Base-by-base conservation (phyloP, 1,139 yeast species). In the Meyerozyma carpophila region DNA sequence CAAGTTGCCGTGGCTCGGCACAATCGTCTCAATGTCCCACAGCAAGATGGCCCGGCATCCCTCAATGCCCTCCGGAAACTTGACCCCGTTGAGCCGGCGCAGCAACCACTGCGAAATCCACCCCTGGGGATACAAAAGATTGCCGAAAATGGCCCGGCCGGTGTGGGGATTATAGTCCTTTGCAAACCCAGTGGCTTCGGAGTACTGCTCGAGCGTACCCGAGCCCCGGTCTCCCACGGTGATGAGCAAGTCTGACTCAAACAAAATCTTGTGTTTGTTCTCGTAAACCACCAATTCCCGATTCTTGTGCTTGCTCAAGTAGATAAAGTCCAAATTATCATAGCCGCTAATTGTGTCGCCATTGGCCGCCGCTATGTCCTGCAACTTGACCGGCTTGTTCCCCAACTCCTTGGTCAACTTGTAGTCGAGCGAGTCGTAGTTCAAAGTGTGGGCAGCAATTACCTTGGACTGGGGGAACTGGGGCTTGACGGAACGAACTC, bases 1-100 rank as follows among this genome's bases (percentile, higher is more conserved):
- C 14, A 78, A 66, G 45, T 75, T 75, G 7, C 88, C 88, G 54
- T 82, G 88, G 50, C 83, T 77, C 55, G 75, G 67, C 28, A 82
- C 73, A 44, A 81, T 65, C 16, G 66, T 63, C 20, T 74, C 69
- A 48, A 80, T 75, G 40, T 75, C 73, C 80, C 79, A 75, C 11
- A 51, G 44, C 42, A 60, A 50, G 40, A 79, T 62, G 4, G 63
- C 61, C 41, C 62, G 52, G 43, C 76, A 47, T 0, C 70, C 79
- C 3, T 44, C 47, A 13, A 45, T 40, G 8, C 47, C 46, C 29
- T 46, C 46, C 26, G 40, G 29, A 24, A 32, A 38, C 32, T 37
- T 49, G 36, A 48, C 27, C 42, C 57, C 54, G 32, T 57, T 60
- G 32, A 66, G 46, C 40, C 55, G 61, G 25, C 62, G 66, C 21